Conservation (phyloP, 75 land plant genomes). For the Ceratopteris richardii region DNA sequence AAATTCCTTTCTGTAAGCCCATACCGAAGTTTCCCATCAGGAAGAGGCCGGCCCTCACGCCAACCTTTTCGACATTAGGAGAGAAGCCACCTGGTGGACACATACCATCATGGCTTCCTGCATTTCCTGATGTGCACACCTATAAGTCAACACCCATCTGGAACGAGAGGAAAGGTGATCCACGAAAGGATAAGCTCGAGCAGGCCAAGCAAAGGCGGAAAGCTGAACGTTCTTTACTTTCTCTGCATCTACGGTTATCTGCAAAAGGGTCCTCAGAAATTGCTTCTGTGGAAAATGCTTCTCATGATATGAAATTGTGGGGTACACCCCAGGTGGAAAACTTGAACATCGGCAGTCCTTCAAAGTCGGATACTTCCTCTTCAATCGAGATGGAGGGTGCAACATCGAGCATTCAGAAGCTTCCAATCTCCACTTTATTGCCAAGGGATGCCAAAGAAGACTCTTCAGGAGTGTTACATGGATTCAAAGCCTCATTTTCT, state of each 20-base stretch:
- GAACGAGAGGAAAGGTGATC: constrained; percentile 46
- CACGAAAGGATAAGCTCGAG: constrained; percentile 38
- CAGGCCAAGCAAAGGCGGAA: constrained; percentile 57
- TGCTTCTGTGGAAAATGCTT: no score
- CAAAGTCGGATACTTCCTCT: background rate
- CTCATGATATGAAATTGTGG: no score
- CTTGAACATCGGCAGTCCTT: background rate
- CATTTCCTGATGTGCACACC: constrained; percentile 66
- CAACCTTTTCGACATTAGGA: constrained; percentile 50
- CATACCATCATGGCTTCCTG: constrained; percentile 81
- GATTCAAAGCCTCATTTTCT: background rate
- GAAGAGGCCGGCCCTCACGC: constrained; percentile 19
- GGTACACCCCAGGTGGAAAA: no score
- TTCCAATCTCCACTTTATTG: background rate
- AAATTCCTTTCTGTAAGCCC: constrained; percentile 59
- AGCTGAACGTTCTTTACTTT: constrained; percentile 49
- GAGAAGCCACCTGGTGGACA: constrained; percentile 48
- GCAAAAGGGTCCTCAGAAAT: constrained; percentile 8
- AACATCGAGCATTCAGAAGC: constrained; percentile 8
- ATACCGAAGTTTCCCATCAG: constrained; percentile 69
- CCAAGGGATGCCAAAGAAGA: constrained; percentile 21
- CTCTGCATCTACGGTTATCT: constrained; percentile 45
- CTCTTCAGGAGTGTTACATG: no score
- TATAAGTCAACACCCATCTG: constrained; percentile 40
- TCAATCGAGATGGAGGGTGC: constrained; percentile 2